Conservation (phyloP, 495 filamentous ascomycete genomes). For the Cetradonia linearis region DNA sequence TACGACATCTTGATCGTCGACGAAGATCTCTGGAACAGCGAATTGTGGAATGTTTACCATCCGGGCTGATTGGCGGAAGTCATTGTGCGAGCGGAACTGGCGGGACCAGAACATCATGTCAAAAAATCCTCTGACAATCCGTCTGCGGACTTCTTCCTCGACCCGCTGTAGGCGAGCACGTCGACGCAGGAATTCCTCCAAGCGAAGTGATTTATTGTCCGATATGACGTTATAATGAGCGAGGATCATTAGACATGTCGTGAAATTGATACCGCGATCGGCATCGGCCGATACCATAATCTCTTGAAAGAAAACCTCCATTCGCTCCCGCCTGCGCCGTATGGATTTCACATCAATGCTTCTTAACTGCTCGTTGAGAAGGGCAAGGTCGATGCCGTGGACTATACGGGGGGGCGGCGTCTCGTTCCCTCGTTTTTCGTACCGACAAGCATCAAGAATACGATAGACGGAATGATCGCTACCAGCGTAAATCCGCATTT, state of each 20-base stretch:
- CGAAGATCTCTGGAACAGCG: conserved; percentile 79
- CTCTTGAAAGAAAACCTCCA: conserved; percentile 93
- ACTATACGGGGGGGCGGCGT: conserved; percentile 40
- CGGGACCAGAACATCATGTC: conserved; percentile 87
- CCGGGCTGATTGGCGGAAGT: conserved; percentile 56
- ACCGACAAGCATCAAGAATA: conserved; percentile 72
- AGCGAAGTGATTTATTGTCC: conserved; percentile 85
- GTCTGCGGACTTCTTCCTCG: conserved; percentile 86
- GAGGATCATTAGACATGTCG: conserved; percentile 87
- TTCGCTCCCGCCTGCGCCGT: conserved; percentile 57
- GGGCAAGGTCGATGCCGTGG: conserved; percentile 66
- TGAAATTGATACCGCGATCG: conserved; percentile 82
- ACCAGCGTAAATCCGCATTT: conserved; percentile 92
- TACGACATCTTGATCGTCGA: conserved; percentile 56
- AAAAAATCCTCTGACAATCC: conserved; percentile 88
- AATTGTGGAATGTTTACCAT: conserved; percentile 72
- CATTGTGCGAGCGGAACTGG: conserved; percentile 61
- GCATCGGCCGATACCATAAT: conserved; percentile 87
- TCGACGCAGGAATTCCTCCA: conserved; percentile 92
- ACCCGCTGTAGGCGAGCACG: conserved; percentile 85
- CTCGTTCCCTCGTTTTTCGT: conserved; percentile 39
- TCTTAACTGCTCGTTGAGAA: conserved; percentile 62
- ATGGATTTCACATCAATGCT: conserved; percentile 68
- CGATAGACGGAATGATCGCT: conserved; percentile 72
- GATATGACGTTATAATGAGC: conserved; percentile 99